Conservation (phyloP, 805 yeast genomes). For the Cyberlindnera maritima region DNA sequence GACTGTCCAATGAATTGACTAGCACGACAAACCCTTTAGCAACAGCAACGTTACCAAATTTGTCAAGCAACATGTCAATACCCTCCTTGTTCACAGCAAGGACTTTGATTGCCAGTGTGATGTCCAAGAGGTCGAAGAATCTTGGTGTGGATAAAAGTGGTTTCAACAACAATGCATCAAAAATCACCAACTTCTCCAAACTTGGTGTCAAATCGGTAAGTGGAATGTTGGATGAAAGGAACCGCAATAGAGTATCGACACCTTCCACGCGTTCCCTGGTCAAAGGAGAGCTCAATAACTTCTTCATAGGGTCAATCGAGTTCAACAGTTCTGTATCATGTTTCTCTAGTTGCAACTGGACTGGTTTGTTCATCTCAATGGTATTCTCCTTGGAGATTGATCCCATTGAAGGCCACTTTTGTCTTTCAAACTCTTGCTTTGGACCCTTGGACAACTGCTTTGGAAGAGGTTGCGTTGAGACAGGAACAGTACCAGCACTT, state of each 20-base stretch:
- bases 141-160: conserved; percentile 26
- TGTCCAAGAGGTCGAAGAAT: conserved; percentile 30
- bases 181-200: conserved; percentile 24
- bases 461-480: conserved; percentile 13
- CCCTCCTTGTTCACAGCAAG: conserved; percentile 31
- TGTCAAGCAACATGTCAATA: conserved; percentile 16
- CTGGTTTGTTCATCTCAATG: conserved; percentile 2
- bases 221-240: background rate
- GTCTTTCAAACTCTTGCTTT: conserved; percentile 7
- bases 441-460: conserved; percentile 21
- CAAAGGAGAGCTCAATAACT: conserved; percentile 21
- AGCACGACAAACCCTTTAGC: conserved; percentile 19
- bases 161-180: conserved; percentile 30
- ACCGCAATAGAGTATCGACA: conserved; percentile 12
- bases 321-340: background rate
- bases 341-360: background rate
- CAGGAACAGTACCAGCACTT: conserved; percentile 13
- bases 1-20: conserved; percentile 18
- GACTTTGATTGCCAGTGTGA: conserved; percentile 29
- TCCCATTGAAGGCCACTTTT: conserved; percentile 2
- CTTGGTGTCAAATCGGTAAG: conserved; percentile 18
- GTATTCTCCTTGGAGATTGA: conserved; percentile 7
- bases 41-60: conserved; percentile 11
- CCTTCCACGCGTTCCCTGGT: conserved; percentile 28
- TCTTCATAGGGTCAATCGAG: conserved; percentile 9